Evolutionary conservation across 2,329 filamentous ascomycete species (phyloP), one percentile per base, ranked within the genome.

Genomic region (Fusarium nygamai): DNA sequence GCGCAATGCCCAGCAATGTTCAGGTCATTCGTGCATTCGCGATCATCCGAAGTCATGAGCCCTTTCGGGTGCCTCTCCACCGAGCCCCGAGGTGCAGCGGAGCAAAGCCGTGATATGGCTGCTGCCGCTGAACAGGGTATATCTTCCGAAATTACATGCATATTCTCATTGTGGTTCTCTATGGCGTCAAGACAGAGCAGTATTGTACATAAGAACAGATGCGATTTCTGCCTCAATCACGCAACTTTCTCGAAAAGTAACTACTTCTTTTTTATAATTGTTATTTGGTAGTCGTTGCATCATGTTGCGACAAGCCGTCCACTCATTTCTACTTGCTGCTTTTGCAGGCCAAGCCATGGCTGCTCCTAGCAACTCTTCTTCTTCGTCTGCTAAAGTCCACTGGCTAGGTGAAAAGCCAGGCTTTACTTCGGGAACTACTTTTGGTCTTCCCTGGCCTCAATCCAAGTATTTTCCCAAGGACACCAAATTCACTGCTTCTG

Each of bases 371-470:
- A 78, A 78, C 44, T 69, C 62, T 31, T 71, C 62, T 29, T 71
- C 73, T 13, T 78, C 76, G 1, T 70, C 76, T 8, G 75, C 67
- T 16, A 78, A 69, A 31, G 81, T 85, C 19, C 78, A 76, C 44
- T 87, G 85, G 85, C 77, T 87, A 10, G 84, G 83, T 20, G 77
- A 81, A 13, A 80, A 79, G 19, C 84, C 85, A 1, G 68, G 74
- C 5, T 74, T 80, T 56, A 81, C 77, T 39, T 57, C 76, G 0
- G 85, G 85, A 13, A 81, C 82, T 2, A 86, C 85, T 1, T 86
- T 86, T 69, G 85, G 85, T 4, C 73, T 86, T 4, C 85, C 85
- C 1, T 85, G 83, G 85, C 81, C 84, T 4, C 78, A 81, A 27
- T 84, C 84, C 8, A 83, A 83, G 51, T 80, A 83, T 68, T 78